Evolutionary conservation across 306 rosid species (phyloP), one percentile per base, ranked within the genome.

Genomic region (Arachis hypogaea): DNA sequence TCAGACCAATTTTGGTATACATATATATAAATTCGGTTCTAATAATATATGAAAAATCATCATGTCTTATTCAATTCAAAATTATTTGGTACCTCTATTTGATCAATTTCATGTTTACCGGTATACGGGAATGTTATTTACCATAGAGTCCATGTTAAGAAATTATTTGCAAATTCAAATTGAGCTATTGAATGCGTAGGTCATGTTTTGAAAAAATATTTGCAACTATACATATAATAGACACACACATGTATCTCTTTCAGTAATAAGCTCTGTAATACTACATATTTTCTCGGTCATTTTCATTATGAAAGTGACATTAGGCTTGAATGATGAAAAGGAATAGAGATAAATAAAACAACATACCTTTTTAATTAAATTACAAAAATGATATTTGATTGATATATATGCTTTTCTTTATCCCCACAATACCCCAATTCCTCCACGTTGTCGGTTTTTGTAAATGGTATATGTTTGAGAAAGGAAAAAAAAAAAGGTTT

Each of bases 361-460:
- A 74, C 46, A 64, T 2, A 75, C 54, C 68, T 74, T 80, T 73
- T 33, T 7, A 62, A 69, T 68, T 63, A 69, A 63, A 69, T 80
- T 45, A 74, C 33, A 74, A 80, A 54, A 61, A 51, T 68, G 42
- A 78, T 69, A 63, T 80, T 46, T 75, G 63, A 68, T 59, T 54
- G 75, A 74, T 16, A 28, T 47, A 52, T 16, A 28, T 40, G 52
- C 63, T 68, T 4, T 44, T 12, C 47, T 2, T 63, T 55, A 49
- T 30, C 40, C 60, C 7, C 54, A 68, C 46, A 8, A 38, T 5
- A 11, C 40, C 9, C 40, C 66, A 52, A n/a, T n/a, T 1, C 7
- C 29, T 12, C 50, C 46, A 42, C 5, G 8, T 10, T 67, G 75
- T 61, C 66, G 61, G 55, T 38, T 60, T 60, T 44, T 7, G 69